Evolutionary conservation across 257 asterid genomes (phyloP).

Genomic region (Solanum paucissectum): DNA sequence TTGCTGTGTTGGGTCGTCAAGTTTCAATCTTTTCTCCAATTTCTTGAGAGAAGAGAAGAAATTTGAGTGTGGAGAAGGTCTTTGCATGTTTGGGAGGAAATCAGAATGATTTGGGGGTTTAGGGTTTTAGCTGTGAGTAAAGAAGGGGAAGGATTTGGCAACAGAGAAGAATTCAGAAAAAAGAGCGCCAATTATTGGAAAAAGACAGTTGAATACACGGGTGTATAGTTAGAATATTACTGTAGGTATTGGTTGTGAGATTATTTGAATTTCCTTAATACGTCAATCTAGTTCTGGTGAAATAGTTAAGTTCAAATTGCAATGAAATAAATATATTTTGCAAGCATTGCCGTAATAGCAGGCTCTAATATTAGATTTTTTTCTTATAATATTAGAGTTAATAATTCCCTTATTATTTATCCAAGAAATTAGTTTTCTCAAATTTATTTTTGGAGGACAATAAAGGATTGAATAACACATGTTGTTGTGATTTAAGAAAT

Average conservation of each 20-base stretch:
- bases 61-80: conserved; percentile 14
- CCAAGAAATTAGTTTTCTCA: not conserved
- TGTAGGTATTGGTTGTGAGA: too few species aligned
- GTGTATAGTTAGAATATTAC: not conserved
- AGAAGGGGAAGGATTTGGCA: not conserved
- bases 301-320: too few species aligned
- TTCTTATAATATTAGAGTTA: not conserved
- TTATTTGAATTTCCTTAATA: not conserved
- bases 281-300: too few species aligned
- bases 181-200: not conserved
- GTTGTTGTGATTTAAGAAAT: too few species aligned
- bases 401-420: not conserved
- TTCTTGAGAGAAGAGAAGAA: conserved; percentile 52
- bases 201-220: not conserved
- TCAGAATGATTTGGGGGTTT: not conserved
- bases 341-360: too few species aligned
- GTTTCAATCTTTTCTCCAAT: conserved; percentile 52
- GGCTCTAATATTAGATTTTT: not conserved
- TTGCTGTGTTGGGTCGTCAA: conserved; percentile 13
- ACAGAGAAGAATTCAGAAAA: not conserved
- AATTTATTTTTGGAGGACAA: not conserved
- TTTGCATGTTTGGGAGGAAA: not conserved
- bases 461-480: not conserved
- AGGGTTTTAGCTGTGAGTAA: not conserved
- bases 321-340: too few species aligned